These are phyloP conservation scores for Ustilago vetiveriae DNA, from an alignment of 1,284 basidiomycete genomes.

Conservation along the genomic window DNA sequence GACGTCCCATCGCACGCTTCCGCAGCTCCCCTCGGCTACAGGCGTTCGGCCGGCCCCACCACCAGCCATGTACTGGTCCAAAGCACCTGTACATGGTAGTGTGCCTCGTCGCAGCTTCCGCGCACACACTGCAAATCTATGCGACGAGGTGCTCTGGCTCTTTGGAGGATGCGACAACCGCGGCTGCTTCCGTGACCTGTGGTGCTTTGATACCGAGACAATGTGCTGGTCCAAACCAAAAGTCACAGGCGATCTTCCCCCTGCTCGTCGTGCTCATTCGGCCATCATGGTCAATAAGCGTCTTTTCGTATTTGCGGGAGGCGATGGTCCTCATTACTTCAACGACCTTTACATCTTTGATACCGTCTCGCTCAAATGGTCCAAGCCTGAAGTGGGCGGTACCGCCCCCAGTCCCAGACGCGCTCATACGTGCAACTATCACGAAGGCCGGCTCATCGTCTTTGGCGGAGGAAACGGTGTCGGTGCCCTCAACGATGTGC, in stretches of 20 bases:
- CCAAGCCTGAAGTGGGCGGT: constrained; percentile 48
- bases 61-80: constrained; percentile 83
- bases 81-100: constrained; percentile 80
- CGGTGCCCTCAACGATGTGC: constrained; percentile 86
- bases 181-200: constrained; percentile 79
- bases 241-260: constrained; percentile 45
- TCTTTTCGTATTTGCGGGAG: constrained; percentile 86
- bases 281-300: constrained; percentile 81
- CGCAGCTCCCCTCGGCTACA: constrained; percentile 51
- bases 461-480: constrained; percentile 92
- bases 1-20: constrained; percentile 30
- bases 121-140: constrained; percentile 83
- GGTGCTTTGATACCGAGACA: constrained; percentile 88
- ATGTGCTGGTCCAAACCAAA: constrained; percentile 79
- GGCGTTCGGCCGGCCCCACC: constrained; percentile 48
- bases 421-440: constrained; percentile 84
- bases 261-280: constrained; percentile 84
- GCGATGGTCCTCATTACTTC: constrained; percentile 75
- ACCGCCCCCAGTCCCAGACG: constrained; percentile 75
- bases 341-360: constrained; percentile 82
- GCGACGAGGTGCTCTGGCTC: constrained; percentile 83
- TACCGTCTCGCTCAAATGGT: constrained; percentile 69
- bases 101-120: constrained; percentile 80
- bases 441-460: constrained; percentile 79
- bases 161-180: constrained; percentile 88